Base-by-base conservation (phyloP, 2,329 filamentous ascomycete genomes). In the Aotearoamyces nothofagi region DNA sequence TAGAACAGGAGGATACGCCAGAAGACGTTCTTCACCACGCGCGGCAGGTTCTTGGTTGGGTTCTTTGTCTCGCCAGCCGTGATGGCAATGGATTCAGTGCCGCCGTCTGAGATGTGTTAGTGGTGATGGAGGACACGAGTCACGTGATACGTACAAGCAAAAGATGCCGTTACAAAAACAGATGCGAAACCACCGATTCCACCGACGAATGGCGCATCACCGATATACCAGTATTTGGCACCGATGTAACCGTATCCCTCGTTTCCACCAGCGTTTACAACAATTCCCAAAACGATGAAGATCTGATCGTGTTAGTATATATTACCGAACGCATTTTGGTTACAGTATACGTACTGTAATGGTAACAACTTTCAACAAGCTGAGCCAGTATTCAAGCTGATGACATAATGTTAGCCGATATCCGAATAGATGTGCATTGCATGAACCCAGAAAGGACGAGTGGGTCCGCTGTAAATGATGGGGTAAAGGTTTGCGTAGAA, bases 161-260 rank as follows among this genome's bases (percentile, higher is more conserved):
- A 76, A 31, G 55, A 60, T n/a, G 66, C 66, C 0, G 64, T 69
- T 9, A 71, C 65, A 37, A 70, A 70, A 24, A 76, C 71, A 12
- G 68, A 73, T 1, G 69, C 69, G 38, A 78, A 76, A 1, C 71
- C 70, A 22, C 69, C 69, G 11, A 76, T 70, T 1, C 72, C 72
- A 2, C 60, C 65, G 1, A 75, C 70, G 39, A 78, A 77, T n/a
- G n/a, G n/a, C 2, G 70, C 70, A 17, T 62, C 69, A 1, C 62
- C 64, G 2, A 66, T 54, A 32, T 64, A 55, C 62, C 68, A 77
- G 41, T 70, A 59, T 34, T 61, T 55, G 4, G 57, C 64, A 7
- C 72, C 69, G 13, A 74, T 69, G 35, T 74, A 74, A 26, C 54
- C 50, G 29, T 63, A 57, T 0, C 52, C 43, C 0, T 46, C 55